Conservation (phyloP, 495 filamentous ascomycete genomes). For the Neohortaea acidophila region DNA sequence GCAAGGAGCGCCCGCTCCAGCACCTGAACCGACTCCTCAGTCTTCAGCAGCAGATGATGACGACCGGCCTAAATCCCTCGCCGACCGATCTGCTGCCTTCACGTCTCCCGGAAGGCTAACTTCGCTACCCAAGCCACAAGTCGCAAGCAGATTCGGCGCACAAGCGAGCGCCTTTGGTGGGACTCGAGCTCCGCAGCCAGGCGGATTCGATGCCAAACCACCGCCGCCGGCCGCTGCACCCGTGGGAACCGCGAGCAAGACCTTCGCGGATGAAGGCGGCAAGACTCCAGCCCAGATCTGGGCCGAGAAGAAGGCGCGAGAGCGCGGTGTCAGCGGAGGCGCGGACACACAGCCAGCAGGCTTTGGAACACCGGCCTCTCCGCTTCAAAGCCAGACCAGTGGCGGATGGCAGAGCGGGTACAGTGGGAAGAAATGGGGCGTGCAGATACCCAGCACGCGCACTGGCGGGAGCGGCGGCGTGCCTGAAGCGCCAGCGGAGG, state of each 20-base stretch:
- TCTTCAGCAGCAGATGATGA: slow-evolving; percentile 31
- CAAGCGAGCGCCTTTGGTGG: slow-evolving; percentile 55
- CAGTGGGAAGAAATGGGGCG: slow-evolving; percentile 70
- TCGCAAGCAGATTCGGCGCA: slow-evolving; percentile 70
- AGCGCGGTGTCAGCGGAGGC: slow-evolving; percentile 42
- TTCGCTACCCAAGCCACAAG: slow-evolving; percentile 80
- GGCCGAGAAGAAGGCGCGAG: slow-evolving; percentile 87
- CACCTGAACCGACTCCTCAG: slow-evolving; percentile 20
- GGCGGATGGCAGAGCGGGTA: slow-evolving; percentile 85
- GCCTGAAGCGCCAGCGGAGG: slow-evolving; percentile 30
- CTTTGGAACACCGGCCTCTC: slow-evolving; percentile 27
- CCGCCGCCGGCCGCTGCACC: slow-evolving; percentile 35
- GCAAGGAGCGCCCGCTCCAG: slow-evolving; percentile 41
- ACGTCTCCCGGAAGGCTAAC: slow-evolving; percentile 43
- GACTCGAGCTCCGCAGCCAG: slow-evolving; percentile 75
- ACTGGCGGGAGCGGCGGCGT: slow-evolving; percentile 47
- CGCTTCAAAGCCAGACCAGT: slow-evolving; percentile 49
- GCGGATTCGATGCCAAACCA: slow-evolving; percentile 39
- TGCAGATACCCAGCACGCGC: slow-evolving; percentile 57
- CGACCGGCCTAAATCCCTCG: slow-evolving; percentile 39
- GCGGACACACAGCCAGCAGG: slow-evolving; percentile 26
- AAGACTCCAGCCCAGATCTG: slow-evolving; percentile 95
- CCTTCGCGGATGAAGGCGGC: slow-evolving; percentile 84
- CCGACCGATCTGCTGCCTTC: slow-evolving; percentile 54
- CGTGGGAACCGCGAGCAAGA: slow-evolving; percentile 69